Base-by-base conservation (phyloP, 805 yeast genomes). In the Ogataea parapolymorpha region DNA sequence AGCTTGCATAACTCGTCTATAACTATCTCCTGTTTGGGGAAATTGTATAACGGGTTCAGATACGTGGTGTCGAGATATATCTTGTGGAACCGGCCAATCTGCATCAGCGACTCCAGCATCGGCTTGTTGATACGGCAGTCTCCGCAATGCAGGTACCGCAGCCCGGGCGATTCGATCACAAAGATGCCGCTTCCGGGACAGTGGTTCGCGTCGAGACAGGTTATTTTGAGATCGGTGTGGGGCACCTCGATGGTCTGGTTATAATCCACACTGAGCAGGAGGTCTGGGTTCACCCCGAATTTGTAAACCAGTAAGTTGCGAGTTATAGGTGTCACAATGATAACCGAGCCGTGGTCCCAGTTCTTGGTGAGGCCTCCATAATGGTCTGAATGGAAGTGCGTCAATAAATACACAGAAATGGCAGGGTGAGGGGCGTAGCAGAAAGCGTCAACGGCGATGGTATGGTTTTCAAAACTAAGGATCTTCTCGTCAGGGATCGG, bases 161-260 rank as follows among this genome's bases (percentile, higher is more conserved):
- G 56, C 0, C 61, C 33, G 0, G 65, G 59, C 3, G 72, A 62
- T 52, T 81, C 82, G 53, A 87, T 84, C 10, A 89, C 62, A 45
- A 90, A 85, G 0, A 93, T 75, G 0, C 79, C 87, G 3, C 97
- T 87, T 2, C 99, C 99, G 1, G 99, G 99, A 62, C 99, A 93
- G 63, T 93, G 99, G 53, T 93, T 91, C 0, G 98, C 99, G 51
- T 86, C 89, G 5, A 83, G 62, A 10, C 81, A 67, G 0, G 80
- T 74, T 0, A 88, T 89, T 26, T 68, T 69, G 0, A 74, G 66
- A 14, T 63, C 64, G 1, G 61, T 61, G 12, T 77, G 72, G 0
- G 63, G 65, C 5, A 74, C 56, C 26, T 63, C 59, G 35, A 66
- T 51, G 13, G 66, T 56, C 35, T 61, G 59, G 26, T 78, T 44